Evolutionary conservation across 1,284 basidiomycete species (phyloP).

Genomic region (Irpex sp.): DNA sequence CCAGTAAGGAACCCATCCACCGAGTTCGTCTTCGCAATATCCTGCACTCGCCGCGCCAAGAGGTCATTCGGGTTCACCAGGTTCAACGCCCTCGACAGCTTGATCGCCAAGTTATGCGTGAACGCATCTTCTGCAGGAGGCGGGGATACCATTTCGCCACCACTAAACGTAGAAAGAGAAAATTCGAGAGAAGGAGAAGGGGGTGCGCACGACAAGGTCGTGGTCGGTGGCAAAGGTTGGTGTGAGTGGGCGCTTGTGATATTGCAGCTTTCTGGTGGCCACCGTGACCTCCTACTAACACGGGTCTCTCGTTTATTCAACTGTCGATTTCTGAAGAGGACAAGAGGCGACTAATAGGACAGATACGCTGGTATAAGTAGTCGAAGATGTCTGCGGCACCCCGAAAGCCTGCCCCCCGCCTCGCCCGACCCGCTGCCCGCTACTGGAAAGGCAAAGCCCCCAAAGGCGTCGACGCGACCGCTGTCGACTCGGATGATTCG

Average conservation of each 20-base stretch:
- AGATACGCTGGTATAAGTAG: too few species aligned
- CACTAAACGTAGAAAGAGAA: not conserved
- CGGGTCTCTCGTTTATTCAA: not conserved
- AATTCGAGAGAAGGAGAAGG: not conserved
- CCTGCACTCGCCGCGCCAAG: slow-evolving; percentile 74
- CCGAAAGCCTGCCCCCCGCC: slow-evolving; percentile 68
- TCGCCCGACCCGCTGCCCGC: slow-evolving; percentile 68
- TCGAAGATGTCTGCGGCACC: slow-evolving; percentile 21
- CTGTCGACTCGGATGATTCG: slow-evolving; percentile 53
- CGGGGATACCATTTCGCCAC: slow-evolving; percentile 10
- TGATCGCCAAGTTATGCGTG: slow-evolving; percentile 75
- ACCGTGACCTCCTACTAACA: not conserved
- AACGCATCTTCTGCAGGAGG: slow-evolving; percentile 44
- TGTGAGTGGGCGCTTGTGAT: not conserved
- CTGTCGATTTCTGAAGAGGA: not conserved
- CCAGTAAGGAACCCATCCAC: slow-evolving; percentile 63
- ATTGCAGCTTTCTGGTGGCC: not conserved
- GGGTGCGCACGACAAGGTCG: not conserved
- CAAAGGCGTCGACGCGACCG: slow-evolving; percentile 60
- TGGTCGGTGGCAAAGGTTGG: not conserved
- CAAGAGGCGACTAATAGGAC: too few species aligned
- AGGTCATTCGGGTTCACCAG: slow-evolving; percentile 80
- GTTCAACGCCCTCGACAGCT: slow-evolving; percentile 79
- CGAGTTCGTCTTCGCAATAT: slow-evolving; percentile 72
- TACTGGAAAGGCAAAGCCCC: slow-evolving; percentile 86